These are phyloP conservation scores for Harringtonia lauricola DNA, from an alignment of 2,329 filamentous ascomycete species.

Conservation along the genomic window DNA sequence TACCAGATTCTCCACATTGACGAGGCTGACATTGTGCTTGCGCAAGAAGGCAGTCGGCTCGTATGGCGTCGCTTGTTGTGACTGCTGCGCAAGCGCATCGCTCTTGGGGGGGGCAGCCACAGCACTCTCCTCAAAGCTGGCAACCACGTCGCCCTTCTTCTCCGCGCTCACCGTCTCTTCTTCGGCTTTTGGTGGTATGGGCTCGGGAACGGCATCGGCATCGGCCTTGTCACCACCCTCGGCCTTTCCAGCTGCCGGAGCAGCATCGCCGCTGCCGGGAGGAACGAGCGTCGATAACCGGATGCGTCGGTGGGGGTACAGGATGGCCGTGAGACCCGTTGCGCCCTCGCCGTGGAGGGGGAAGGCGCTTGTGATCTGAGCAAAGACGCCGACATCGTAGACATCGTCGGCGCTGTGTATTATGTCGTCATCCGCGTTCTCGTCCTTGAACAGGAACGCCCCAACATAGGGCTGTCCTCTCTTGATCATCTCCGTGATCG, in stretches of 20 bases:
- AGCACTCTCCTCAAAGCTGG: slow-evolving; percentile 82
- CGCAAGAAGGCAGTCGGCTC: slow-evolving; percentile 86
- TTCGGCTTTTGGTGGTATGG: slow-evolving; percentile 45
- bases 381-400: slow-evolving; percentile 92
- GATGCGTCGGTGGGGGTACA: slow-evolving; percentile 93
- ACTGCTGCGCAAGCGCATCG: slow-evolving; percentile 20
- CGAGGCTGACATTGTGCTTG: slow-evolving; percentile 85
- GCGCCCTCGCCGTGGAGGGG: slow-evolving; percentile 78
- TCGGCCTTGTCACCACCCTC: background rate
- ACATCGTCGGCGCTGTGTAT: slow-evolving; percentile 88
- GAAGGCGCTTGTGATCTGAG: slow-evolving; percentile 93
- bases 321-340: slow-evolving; percentile 77
- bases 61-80: slow-evolving; percentile 30
- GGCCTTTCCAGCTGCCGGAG: background rate
- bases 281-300: slow-evolving; percentile 76
- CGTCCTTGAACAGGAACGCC: slow-evolving; percentile 94
- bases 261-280: slow-evolving; percentile 38
- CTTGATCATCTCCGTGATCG: slow-evolving; percentile 94
- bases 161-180: slow-evolving; percentile 43
- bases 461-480: slow-evolving; percentile 94
- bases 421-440: slow-evolving; percentile 84
- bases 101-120: slow-evolving; percentile 42
- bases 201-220: slow-evolving; percentile 34
- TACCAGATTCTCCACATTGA: slow-evolving; percentile 85
- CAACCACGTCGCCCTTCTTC: slow-evolving; percentile 87